Percentiles rank a stretch among this genome's conserved stretches.
Evolutionary conservation across 306 rosid species (phyloP).

Genomic region (Cucurbita moschata): DNA sequence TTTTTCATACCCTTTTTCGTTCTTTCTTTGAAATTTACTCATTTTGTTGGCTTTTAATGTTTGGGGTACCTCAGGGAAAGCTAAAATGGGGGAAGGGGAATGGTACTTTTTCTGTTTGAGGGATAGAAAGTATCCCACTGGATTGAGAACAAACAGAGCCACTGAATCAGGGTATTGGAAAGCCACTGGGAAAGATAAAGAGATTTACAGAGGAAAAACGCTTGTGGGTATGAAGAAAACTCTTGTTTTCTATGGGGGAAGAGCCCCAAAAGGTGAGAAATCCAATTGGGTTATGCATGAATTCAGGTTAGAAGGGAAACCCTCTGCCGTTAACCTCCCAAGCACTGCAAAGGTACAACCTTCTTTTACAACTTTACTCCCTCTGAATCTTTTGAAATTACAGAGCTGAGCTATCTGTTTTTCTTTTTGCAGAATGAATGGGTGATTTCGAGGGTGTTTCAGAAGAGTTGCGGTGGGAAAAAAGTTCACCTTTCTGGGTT

Average conservation of each 20-base stretch:
- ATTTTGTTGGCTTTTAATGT: neutral
- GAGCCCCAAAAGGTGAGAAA: slow-evolving; percentile 95
- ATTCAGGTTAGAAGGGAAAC: slow-evolving; percentile 67
- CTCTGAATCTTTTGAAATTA: neutral
- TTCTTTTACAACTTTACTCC: neutral
- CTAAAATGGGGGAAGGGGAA: slow-evolving; percentile 90
- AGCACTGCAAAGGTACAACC: slow-evolving; percentile 59
- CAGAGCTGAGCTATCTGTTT: neutral
- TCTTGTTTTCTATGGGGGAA: slow-evolving; percentile 71
- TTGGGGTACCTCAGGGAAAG: slow-evolving; percentile 38
- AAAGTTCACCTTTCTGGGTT: slow-evolving; percentile 54
- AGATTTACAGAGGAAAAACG: slow-evolving; percentile 60
- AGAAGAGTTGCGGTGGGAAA: slow-evolving; percentile 58
- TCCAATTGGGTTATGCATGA: slow-evolving; percentile 95
- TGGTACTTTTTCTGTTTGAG: slow-evolving; percentile 92
- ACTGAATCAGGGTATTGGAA: slow-evolving; percentile 94
- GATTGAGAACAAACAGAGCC: slow-evolving; percentile 85
- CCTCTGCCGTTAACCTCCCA: slow-evolving; percentile 46
- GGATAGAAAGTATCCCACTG: slow-evolving; percentile 91
- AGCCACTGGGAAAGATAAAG: slow-evolving; percentile 88
- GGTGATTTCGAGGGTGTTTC: slow-evolving; percentile 86
- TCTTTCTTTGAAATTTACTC: neutral
- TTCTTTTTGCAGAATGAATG: slow-evolving; percentile 58
- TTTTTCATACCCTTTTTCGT: neutral
- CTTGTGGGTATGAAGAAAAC: slow-evolving; percentile 95